Evolutionary conservation across 495 filamentous ascomycete species (phyloP).

Genomic region (Diplogelasinospora grovesii): DNA sequence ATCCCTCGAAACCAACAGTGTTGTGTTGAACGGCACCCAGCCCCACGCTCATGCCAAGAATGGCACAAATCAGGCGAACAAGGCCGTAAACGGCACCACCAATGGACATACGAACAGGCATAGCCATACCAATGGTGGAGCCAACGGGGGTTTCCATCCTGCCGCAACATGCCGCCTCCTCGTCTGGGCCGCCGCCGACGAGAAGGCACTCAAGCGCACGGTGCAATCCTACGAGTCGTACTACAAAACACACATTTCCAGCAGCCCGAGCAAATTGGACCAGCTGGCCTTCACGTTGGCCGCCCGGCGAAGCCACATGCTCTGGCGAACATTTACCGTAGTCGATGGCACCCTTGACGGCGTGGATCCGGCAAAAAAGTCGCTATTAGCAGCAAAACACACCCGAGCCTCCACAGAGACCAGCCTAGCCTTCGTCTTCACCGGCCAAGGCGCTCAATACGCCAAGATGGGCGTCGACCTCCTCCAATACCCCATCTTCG

Average conservation of each 20-base stretch:
- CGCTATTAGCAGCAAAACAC: too few species aligned
- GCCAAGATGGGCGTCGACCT: constrained; percentile 42
- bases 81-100: too few species aligned
- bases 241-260: background rate
- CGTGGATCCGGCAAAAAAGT: too few species aligned
- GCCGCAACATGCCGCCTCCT: too few species aligned
- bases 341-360: background rate
- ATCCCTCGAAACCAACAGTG: too few species aligned
- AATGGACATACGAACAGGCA: too few species aligned
- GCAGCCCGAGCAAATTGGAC: background rate
- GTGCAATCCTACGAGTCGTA: background rate
- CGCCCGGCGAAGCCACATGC: background rate
- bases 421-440: constrained; percentile 28
- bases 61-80: too few species aligned
- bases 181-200: constrained; percentile 2
- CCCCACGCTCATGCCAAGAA: too few species aligned
- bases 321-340: background rate
- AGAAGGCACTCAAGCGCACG: constrained; percentile 4
- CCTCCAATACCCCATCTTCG: constrained; percentile 22
- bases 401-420: too few species aligned
- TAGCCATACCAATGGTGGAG: too few species aligned
- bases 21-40: too few species aligned
- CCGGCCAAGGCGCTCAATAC: constrained; percentile 39
- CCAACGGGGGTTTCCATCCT: too few species aligned
- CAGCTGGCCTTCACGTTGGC: constrained; percentile 4